A percentile compares a stretch with the other conserved stretches of the same genome.
Evolutionary conservation across 495 filamentous ascomycete genomes (phyloP).

Genomic region (Podospora tetraspora): DNA sequence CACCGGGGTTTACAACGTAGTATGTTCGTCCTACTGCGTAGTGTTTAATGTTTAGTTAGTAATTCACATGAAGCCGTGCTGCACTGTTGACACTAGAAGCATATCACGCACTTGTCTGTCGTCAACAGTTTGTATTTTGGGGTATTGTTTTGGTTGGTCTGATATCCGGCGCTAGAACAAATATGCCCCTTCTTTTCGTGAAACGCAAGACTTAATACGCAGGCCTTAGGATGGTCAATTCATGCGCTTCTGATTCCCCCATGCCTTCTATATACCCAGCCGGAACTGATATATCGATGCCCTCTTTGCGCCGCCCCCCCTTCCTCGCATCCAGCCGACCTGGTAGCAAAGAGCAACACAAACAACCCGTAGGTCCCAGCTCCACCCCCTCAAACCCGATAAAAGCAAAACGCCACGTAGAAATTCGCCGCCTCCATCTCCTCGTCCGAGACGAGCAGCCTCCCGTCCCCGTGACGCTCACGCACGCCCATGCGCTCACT

Average conservation of each 20-base stretch:
- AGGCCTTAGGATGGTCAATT: not conserved
- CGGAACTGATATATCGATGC: not conserved
- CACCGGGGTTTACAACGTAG: not conserved
- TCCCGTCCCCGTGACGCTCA: constrained; percentile 57
- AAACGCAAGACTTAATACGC: not conserved
- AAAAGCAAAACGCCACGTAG: constrained; percentile 90
- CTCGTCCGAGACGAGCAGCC: constrained; percentile 62
- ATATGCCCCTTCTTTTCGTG: not conserved
- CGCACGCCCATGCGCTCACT: constrained; percentile 93
- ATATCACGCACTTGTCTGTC: not conserved
- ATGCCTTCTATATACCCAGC: not conserved
- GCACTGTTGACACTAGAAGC: not conserved
- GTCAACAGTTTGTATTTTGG: not conserved
- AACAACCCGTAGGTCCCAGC: not conserved
- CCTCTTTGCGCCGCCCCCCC: not conserved
- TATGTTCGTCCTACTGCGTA: not conserved
- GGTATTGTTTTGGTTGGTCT: not conserved
- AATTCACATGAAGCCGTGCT: not conserved
- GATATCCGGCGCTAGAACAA: not conserved
- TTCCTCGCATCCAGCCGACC: not conserved
- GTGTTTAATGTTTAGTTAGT: constrained; percentile 8
- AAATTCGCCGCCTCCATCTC: constrained; percentile 90
- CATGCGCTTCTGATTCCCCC: not conserved
- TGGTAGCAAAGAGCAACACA: not conserved
- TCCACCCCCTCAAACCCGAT: constrained; percentile 54